Evolutionary conservation across 2,329 filamentous ascomycete genomes (phyloP), one percentile per base, ranked within the genome.

Genomic region (Penicillium carneum): DNA sequence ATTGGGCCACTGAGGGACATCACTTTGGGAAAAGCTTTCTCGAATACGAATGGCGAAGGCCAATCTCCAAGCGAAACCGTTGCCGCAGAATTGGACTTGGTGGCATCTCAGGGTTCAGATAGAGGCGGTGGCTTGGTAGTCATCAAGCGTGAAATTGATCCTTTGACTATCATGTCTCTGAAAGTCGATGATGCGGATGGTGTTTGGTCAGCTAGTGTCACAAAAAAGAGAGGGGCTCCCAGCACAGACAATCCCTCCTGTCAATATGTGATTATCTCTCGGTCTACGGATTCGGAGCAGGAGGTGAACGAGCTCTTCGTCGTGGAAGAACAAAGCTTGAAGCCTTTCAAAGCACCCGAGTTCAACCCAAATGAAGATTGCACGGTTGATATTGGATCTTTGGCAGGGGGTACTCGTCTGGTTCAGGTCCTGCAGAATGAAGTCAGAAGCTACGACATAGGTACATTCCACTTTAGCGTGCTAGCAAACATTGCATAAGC

Each of bases 291-390:
- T 49, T 78, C 86, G 20, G 89, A 88, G 0, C 88, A 87, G 59
- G 91, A 94, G 76, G 88, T 87, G 45, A 94, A 92, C 0, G 88
- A 91, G 57, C 88, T 96, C 2, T 93, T 93, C 70, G 85, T 87
- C 42, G 82, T 94, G 41, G 90, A 88, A n/a, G 87, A 86, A 1
- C 87, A 88, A 33, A 88, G 88, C 3, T 88, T 96, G 61, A 89
- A 93, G 73, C 87, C 90, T 41, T 84, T 94, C 8, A 87, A 87
- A 38, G 92, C 90, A 41, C 92, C 93, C 0, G 95, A 99, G 71
- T 97, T 98, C 73, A 96, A 99, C 63, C 88, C 90, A 4, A 91
- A 92, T 47, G 92, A 93, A 64, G 95, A 93, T 29, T 87, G 89
- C 34, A 97, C 95, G 0, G 84, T 98, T 48, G 90, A 96, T 68